A percentile compares a stretch with the other conserved stretches of the same genome.
These are phyloP conservation scores for Wallacemonas rigidus DNA, from an alignment of 208 protist species.

Conservation along the genomic window DNA sequence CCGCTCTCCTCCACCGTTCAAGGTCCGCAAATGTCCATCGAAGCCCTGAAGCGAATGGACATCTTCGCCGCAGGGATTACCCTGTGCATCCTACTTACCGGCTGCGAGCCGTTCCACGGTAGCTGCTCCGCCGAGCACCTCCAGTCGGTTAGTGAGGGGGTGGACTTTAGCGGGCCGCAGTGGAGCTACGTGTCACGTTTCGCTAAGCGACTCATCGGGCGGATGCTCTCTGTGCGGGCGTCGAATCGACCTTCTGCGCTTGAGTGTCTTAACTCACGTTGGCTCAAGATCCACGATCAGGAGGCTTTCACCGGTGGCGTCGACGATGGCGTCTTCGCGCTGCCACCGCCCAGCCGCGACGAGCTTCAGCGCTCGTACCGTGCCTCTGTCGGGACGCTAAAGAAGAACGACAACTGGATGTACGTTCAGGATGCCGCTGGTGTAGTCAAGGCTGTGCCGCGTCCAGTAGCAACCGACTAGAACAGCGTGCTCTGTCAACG, in stretches of 20 bases:
- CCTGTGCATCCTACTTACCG: conserved; percentile 57
- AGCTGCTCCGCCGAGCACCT: conserved; percentile 42
- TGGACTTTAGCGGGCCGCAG: conserved; percentile 42
- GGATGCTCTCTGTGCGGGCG: conserved; percentile 42
- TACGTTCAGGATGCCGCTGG: conserved; percentile 39
- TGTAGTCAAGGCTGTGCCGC: conserved; percentile 36
- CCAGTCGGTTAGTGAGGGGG: conserved; percentile 37
- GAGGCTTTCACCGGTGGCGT: conserved; percentile 8
- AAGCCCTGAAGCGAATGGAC: conserved; percentile 59
- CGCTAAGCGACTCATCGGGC: conserved; percentile 41
- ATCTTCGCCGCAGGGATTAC: conserved; percentile 67
- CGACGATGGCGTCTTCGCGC: conserved; percentile 16
- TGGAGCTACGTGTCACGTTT: conserved; percentile 52
- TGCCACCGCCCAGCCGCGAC: conserved; percentile 21
- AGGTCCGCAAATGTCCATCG: conserved; percentile 34
- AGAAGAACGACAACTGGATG: conserved; percentile 46
- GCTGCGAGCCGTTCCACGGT: conserved; percentile 58
- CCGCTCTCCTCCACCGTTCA: conserved; percentile 15
- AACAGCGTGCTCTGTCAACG: conserved; percentile 8
- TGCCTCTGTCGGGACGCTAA: conserved; percentile 36
- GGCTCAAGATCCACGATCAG: conserved; percentile 35
- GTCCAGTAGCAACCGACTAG: conserved; percentile 23
- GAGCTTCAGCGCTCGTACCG: conserved; percentile 30
- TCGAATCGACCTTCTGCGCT: conserved; percentile 41
- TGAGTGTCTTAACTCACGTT: conserved; percentile 49